Evolutionary conservation across 495 filamentous ascomycete species (phyloP).

Genomic region (Neurospora cerealis): DNA sequence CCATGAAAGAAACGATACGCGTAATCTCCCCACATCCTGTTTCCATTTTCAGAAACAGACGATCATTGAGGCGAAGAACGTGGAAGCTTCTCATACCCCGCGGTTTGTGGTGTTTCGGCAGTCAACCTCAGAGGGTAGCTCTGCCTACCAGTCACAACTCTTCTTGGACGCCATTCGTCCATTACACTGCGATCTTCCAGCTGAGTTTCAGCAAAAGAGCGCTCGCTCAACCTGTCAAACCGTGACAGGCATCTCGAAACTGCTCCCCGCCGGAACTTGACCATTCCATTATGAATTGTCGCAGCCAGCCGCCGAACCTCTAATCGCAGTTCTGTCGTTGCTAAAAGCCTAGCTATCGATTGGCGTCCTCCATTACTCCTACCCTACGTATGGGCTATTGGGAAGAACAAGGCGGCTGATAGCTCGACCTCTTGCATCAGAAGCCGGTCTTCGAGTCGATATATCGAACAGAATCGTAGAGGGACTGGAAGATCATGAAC

Average conservation of each 20-base stretch:
- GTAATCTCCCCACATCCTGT: not conserved
- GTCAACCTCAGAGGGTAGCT: not conserved
- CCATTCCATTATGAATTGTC: not conserved
- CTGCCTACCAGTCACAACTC: not conserved
- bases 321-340: not conserved
- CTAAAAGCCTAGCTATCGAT: not conserved
- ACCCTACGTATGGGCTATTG: not conserved
- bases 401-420: not conserved
- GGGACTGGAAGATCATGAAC: not conserved
- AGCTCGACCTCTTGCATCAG: not conserved
- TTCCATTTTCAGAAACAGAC: not conserved
- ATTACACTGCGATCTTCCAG: not conserved
- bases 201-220: not conserved
- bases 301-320: not conserved
- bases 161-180: not conserved
- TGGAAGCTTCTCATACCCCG: not conserved
- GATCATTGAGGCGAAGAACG: not conserved
- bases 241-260: not conserved
- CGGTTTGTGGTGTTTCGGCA: not conserved
- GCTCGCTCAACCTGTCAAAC: not conserved
- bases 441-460: not conserved
- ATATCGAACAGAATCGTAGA: not conserved
- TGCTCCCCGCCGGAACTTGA: not conserved
- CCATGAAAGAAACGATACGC: not conserved
- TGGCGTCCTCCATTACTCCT: not conserved